phyloP scores from a whole-genome alignment of 2,329 filamentous ascomycete genomes.

The Ophiocordyceps robertsii region DNA sequence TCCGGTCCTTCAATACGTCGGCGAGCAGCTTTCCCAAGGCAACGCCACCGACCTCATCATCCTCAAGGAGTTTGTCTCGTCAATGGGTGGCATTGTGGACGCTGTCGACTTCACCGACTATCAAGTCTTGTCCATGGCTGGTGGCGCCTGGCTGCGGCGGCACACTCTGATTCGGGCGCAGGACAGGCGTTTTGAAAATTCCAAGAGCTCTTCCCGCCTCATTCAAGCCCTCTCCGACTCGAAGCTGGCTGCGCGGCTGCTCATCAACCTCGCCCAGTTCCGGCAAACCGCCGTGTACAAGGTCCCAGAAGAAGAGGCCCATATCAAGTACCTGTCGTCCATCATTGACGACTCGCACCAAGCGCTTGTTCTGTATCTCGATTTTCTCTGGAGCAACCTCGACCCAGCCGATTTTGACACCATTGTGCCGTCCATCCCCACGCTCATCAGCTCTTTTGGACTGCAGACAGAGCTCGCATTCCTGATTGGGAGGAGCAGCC shows the following conservation, averaged over 20 bases:
- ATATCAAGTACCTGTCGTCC: slow-evolving; percentile 79
- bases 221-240: slow-evolving; percentile 68
- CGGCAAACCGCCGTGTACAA: slow-evolving; percentile 75
- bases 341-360: slow-evolving; percentile 84
- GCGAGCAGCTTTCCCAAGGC: slow-evolving; percentile 65
- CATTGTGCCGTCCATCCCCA: slow-evolving; percentile 60
- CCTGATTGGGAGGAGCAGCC: slow-evolving; percentile 62
- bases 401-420: slow-evolving; percentile 63
- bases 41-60: slow-evolving; percentile 88
- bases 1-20: slow-evolving; percentile 81
- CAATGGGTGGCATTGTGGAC: slow-evolving; percentile 87
- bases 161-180: slow-evolving; percentile 70
- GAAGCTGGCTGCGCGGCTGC: slow-evolving; percentile 63
- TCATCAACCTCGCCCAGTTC: slow-evolving; percentile 87
- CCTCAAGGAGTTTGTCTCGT: slow-evolving; percentile 75
- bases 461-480: slow-evolving; percentile 74
- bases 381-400: slow-evolving; percentile 72
- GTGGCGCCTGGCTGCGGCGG: slow-evolving; percentile 64
- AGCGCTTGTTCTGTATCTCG: slow-evolving; percentile 76
- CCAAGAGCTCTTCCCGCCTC: slow-evolving; percentile 63
- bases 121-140: slow-evolving; percentile 79
- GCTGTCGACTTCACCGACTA: slow-evolving; percentile 79
- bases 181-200: slow-evolving; percentile 68
- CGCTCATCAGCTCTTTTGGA: slow-evolving; percentile 65
- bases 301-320: slow-evolving; percentile 55